Base-by-base conservation (phyloP, 2,329 filamentous ascomycete species). In the Aspergillus sp. region DNA sequence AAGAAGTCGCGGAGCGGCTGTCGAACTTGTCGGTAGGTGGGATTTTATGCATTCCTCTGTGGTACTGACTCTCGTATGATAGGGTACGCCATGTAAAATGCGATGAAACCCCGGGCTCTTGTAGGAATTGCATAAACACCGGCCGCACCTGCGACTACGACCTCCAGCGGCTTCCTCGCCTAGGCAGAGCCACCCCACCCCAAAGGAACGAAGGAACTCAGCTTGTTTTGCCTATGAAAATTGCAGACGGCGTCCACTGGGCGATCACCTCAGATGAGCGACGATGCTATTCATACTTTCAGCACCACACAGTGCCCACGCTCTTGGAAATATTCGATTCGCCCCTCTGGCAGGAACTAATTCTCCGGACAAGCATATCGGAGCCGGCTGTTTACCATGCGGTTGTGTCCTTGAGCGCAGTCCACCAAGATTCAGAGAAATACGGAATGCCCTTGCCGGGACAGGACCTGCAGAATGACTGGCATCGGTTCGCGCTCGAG, bases 81-180 rank as follows among this genome's bases (percentile, higher is more conserved):
- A 55, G 52, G 2, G 32, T 45, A 13, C 56, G 56, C 11, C 58
- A 60, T 32, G 39, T 64, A 22, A 66, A 65, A 39, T 66, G 62
- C 49, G 73, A 76, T 48, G 73, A 76, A 59, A 58, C 59, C 3
- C 67, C 66, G 7, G 73, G 71, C 8, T 64, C 62, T 20, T 77
- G 75, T 57, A 57, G 65, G 20, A 70, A 70, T 18, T 77, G 75
- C 57, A 57, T 62, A 5, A 70, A 62, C 5, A 74, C 74, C 2
- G 72, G 72, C 8, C 69, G 74, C 4, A 66, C 68, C 44, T 77
- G 74, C 56, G 74, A 76, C 53, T 77, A 76, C 59, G 63, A 64
- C 45, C 24, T 62, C 12, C 49, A 51, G 43, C 57, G 55, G 22
- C 55, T 62, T 12, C 58, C 58, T 43, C 47, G 47, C 32, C 13